Evolutionary conservation across 495 filamentous ascomycete species (phyloP), one percentile per base, ranked within the genome.

Genomic region (Mytilinidion resinicola): DNA sequence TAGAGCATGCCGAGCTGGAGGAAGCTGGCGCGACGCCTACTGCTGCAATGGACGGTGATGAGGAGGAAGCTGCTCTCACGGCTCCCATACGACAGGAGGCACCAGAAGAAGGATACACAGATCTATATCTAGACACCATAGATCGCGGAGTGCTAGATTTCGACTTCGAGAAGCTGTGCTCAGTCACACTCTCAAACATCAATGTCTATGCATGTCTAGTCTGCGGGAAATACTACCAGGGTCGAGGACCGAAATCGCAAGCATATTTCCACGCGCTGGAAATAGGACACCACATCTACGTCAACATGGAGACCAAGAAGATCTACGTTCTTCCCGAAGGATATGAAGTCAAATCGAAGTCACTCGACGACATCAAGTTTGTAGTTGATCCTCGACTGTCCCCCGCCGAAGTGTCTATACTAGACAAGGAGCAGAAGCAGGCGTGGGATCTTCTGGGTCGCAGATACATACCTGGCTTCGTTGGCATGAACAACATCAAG

Each of bases 401-500:
- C 56, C 86, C 85, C 64, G 80, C 82, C 33, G 86, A 96, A 62
- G 91, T 96, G 7, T 73, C 77, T 62, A 84, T 83, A 67, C 71
- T 97, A 10, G 93, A 97, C 73, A 87, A 81, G 66, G 85, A 88
- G 68, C 81, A 83, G 37, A 82, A 83, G 67, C 80, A 79, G 34
- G 83, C 85, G 21, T 90, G 83, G 82, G 91, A 96, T 63, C 77
- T 97, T 17, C 75, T 75, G 15, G 88, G 88, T 37, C 86, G 85
- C 67, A 84, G 86, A 70, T 99, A 97, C 71, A 84, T 85, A 61
- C 93, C 69, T 77, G 85, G 93, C 4, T 99, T 96, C 69, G 91
- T 99, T 60, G 93, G 93, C 59, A 90, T 99, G 86, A 97, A 99
- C 77, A 96, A 99, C 71, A 97, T 99, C 77, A 99, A 99, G 71